Evolutionary conservation across 345 rosid species (phyloP).

Genomic region (Salix dunnii): DNA sequence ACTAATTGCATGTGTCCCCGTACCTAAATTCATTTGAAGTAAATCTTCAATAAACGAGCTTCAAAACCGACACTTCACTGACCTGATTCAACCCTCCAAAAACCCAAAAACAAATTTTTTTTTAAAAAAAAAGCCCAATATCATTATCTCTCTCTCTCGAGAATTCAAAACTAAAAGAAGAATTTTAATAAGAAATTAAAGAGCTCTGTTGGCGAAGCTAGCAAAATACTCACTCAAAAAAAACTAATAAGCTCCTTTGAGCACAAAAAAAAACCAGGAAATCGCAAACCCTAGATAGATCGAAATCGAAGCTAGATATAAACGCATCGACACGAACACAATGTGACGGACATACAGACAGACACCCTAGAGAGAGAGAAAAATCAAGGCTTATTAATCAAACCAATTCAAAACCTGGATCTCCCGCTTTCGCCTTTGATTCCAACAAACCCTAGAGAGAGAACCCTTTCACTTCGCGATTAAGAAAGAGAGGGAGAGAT

Average conservation of each 20-base stretch:
- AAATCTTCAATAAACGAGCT: neutral
- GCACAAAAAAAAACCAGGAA: neutral
- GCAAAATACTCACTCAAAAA: constrained; percentile 6
- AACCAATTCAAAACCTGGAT: constrained; percentile 23
- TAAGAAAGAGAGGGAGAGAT: neutral
- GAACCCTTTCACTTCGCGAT: neutral
- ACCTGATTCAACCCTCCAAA: neutral
- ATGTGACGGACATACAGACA: neutral
- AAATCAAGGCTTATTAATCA: neutral
- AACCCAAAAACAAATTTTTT: neutral
- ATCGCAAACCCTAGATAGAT: constrained; percentile 20
- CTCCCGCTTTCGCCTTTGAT: constrained; percentile 17
- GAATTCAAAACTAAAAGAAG: neutral
- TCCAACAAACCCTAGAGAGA: constrained; percentile 7
- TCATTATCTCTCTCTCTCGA: neutral
- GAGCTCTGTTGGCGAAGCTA: neutral
- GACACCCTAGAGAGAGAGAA: constrained; percentile 15
- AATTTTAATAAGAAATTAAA: neutral
- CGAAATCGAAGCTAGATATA: constrained; percentile 24
- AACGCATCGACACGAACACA: constrained; percentile 16
- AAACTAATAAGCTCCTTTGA: constrained; percentile 6
- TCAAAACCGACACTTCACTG: neutral
- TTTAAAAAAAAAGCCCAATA: neutral
- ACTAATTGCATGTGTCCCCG: neutral
- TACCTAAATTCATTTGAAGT: neutral